These are phyloP conservation scores for Mollisia scopiformis DNA, from an alignment of 2,329 filamentous ascomycete species.

Conservation along the genomic window DNA sequence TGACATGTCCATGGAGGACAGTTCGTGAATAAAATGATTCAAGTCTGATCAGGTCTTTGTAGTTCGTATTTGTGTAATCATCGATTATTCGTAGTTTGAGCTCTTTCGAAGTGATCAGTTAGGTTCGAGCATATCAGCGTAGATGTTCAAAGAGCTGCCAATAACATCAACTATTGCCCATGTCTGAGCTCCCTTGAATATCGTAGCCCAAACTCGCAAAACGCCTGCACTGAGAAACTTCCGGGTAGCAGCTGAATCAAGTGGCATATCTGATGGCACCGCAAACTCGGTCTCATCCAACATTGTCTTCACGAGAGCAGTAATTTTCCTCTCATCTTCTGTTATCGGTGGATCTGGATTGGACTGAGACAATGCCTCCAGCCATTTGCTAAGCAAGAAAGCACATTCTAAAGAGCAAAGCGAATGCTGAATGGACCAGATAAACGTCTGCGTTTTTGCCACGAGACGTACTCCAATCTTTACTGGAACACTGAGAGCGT, in stretches of 20 bases:
- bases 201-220: slow-evolving; percentile 13
- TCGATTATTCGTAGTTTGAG: neutral
- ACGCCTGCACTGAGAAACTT: slow-evolving; percentile 7
- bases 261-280: slow-evolving; percentile 11
- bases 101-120: neutral
- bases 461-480: slow-evolving; percentile 66
- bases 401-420: slow-evolving; percentile 65
- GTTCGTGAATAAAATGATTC: neutral
- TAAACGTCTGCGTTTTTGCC: slow-evolving; percentile 60
- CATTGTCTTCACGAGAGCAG: slow-evolving; percentile 61
- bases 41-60: neutral
- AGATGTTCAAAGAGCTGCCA: slow-evolving; percentile 12
- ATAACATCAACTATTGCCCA: slow-evolving; percentile 18
- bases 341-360: slow-evolving; percentile 14
- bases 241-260: slow-evolving; percentile 7
- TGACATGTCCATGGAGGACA: slow-evolving; percentile 30
- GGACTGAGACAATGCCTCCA: slow-evolving; percentile 11
- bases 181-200: slow-evolving; percentile 13
- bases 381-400: slow-evolving; percentile 47
- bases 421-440: slow-evolving; percentile 67
- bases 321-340: slow-evolving; percentile 43
- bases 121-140: slow-evolving; percentile 16
- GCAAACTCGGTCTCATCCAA: slow-evolving; percentile 65
- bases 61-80: slow-evolving; percentile 26
- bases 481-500: slow-evolving; percentile 69